Evolutionary conservation across 164 flowering plant species (phyloP), one percentile per base, ranked within the genome.

Genomic region (Tinospora cordifolia): DNA sequence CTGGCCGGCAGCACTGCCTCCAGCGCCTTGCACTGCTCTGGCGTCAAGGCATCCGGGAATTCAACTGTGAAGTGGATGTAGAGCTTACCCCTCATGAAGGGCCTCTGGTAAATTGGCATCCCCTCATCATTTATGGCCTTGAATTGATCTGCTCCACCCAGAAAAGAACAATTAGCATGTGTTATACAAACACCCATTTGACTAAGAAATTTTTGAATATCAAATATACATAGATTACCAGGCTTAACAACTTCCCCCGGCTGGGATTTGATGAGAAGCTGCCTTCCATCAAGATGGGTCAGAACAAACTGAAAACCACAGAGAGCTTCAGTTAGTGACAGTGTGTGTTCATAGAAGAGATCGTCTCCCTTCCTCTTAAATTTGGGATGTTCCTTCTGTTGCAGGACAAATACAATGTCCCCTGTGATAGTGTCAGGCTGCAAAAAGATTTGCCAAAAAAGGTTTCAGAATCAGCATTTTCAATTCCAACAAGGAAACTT

Each of bases 61-160:
- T 90, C 93, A 27, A 90, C 92, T 0, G 80, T 85, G 86, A 92
- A 92, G 67, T 92, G 95, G 44, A 92, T 85, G 79, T 92, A 92
- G 39, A 92, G 79, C 74, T 88, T 90, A n/a, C 97, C 97, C 81
- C 76, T 88, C 93, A 90, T 92, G 84, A 90, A 92, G 1, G 95
- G 88, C 77, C 90, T 83, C 83, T 83, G 85, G 79, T 92, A 88
- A 66, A 85, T 73, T 8, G 97, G 97, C 97, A 92, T 90, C 0
- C 97, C 97, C 78, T 92, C 97, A n/a, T 92, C 96, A 63, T 90
- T 83, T 19, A 92, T 83, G 6, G 89, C 96, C 90, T 92, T 92
- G 84, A 66, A 88, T 67, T 82, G 81, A 80, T 87, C 95, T 91
- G 83, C 67, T n/a, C 7, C 24, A 68, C 24, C 39, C 17, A 34